Base-by-base conservation (phyloP, 1,284 basidiomycete species). In the Ustilago tritici region DNA sequence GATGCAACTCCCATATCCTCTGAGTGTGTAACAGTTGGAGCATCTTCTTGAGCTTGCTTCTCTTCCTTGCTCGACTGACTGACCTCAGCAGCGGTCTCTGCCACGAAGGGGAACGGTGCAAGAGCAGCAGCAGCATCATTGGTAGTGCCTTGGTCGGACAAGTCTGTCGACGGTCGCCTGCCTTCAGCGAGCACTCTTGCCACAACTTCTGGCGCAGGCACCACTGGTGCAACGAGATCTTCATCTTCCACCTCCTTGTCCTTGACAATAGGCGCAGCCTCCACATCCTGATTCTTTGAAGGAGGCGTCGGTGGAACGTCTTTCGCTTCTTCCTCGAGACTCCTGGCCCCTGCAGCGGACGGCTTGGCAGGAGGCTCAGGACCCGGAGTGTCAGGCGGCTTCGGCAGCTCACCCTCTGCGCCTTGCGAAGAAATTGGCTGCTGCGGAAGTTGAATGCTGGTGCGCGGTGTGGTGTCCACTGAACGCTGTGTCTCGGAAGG, bases 241-340 rank as follows among this genome's bases (percentile, higher is more conserved):
- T 76, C 74, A 11, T 64, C 61, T 34, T 58, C 73, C 34, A 19
- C 57, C 14, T 76, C 68, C 23, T 66, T 41, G 31, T 50, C 52
- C 43, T 65, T 61, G 59, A 60, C 61, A 14, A 60, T 23, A 4
- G 34, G 41, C 3, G 50, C 4, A 9, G 59, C 28, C 3, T 35
- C 40, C 0, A 61, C 36, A 15, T 59, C 67, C 40, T 64, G 36
- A 5, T 9, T 53, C 56, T 76, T 76, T 14, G 68, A 63, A 28
- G 73, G 73, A 7, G 73, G 68, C 5, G 64, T 61, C 7, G 73
- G 73, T 28, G 73, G 73, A 7, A 67, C 50, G 2, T 65, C 61
- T 40, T 62, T 57, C 23, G 52, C 58, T 34, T 76, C 73, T 9
- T 76, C 73, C 34, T 70, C 61, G 36, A 76, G 19, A 55, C 73